Evolutionary conservation across 1,284 basidiomycete species (phyloP).

Genomic region (Agroathelia rolfsii): DNA sequence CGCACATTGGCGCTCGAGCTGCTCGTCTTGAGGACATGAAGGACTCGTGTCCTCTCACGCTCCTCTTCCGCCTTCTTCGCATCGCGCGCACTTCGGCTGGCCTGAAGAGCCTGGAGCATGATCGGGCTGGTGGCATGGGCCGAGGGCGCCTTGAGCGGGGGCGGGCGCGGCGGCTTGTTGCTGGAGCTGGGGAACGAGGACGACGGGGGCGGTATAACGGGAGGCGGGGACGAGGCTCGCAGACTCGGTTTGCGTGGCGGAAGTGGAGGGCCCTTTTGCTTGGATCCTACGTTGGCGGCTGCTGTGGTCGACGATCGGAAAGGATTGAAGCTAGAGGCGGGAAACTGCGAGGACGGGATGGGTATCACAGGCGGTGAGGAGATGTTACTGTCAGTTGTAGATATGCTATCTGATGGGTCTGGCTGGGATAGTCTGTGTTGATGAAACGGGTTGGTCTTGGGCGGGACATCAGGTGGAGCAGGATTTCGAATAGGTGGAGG

Average conservation of each 20-base stretch:
- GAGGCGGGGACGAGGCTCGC: too few relatives aligned
- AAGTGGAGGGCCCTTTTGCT: too few relatives aligned
- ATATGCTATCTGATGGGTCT: too few relatives aligned
- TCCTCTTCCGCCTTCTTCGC: slow-evolving; percentile 57
- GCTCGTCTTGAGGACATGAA: slow-evolving; percentile 50
- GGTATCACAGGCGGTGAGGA: too few relatives aligned
- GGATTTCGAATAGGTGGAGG: slow-evolving; percentile 27
- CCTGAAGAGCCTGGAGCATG: slow-evolving; percentile 62
- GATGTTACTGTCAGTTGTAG: too few relatives aligned
- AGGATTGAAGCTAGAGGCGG: too few relatives aligned
- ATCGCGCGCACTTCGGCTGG: slow-evolving; percentile 55
- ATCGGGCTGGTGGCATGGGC: slow-evolving; percentile 43
- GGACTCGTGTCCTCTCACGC: slow-evolving; percentile 58
- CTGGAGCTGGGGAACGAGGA: slow-evolving; percentile 5
- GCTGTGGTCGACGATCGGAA: too few relatives aligned
- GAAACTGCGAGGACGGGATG: too few relatives aligned
- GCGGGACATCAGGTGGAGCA: slow-evolving; percentile 13
- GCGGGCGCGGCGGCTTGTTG: slow-evolving; percentile 7
- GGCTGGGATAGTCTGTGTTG: too few relatives aligned
- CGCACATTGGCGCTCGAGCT: slow-evolving; percentile 11
- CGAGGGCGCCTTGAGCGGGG: slow-evolving; percentile 13
- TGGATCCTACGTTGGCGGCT: too few relatives aligned
- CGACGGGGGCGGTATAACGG: slow-evolving; percentile 5
- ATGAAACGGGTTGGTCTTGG: too few relatives aligned
- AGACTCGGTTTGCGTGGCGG: too few relatives aligned